Evolutionary conservation across 23 red algal genomes (phyloP).

Genomic region (Pyropia haitanensis): DNA sequence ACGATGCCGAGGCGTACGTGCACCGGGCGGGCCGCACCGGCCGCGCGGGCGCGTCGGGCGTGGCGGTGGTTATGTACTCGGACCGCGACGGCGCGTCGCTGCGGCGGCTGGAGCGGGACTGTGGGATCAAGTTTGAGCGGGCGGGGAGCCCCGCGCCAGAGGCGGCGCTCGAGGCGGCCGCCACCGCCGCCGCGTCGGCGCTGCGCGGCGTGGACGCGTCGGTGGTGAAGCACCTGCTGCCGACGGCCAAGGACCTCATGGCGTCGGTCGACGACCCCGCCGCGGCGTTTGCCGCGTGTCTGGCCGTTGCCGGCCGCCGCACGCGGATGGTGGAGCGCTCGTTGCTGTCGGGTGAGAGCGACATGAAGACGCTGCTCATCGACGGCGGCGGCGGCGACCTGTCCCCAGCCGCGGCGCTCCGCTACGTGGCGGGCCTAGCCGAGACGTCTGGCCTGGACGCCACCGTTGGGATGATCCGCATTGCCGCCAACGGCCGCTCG

Average conservation of each 20-base stretch:
- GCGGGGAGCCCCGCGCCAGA: slow-evolving; percentile 64
- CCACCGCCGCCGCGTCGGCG: slow-evolving; percentile 33
- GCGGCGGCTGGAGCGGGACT: slow-evolving; percentile 44
- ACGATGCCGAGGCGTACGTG: slow-evolving; percentile 76
- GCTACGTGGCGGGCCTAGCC: slow-evolving; percentile 48
- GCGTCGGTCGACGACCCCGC: slow-evolving; percentile 23
- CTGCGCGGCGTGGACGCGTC: slow-evolving; percentile 30
- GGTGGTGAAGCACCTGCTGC: slow-evolving; percentile 32
- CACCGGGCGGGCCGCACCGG: slow-evolving; percentile 94
- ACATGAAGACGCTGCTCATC: slow-evolving; percentile 66
- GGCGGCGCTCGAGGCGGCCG: slow-evolving; percentile 49
- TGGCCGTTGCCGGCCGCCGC: slow-evolving; percentile 65
- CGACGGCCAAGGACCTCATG: slow-evolving; percentile 21
- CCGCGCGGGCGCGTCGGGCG: slow-evolving; percentile 74
- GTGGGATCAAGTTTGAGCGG: slow-evolving; percentile 77
- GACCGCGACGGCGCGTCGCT: slow-evolving; percentile 53
- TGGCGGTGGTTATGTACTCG: slow-evolving; percentile 86
- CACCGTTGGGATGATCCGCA: slow-evolving; percentile 59
- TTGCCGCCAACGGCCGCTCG: slow-evolving; percentile 40
- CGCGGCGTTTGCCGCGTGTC: slow-evolving; percentile 38
- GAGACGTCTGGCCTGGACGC: slow-evolving; percentile 6
- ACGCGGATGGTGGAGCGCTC: slow-evolving; percentile 52
- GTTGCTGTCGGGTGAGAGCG: slow-evolving; percentile 61
- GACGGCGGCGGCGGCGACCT: slow-evolving; percentile 4
- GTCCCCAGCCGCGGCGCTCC: slow-evolving; percentile 25